Conservation (phyloP, 257 asterid genomes). For the Lycium ferocissimum region DNA sequence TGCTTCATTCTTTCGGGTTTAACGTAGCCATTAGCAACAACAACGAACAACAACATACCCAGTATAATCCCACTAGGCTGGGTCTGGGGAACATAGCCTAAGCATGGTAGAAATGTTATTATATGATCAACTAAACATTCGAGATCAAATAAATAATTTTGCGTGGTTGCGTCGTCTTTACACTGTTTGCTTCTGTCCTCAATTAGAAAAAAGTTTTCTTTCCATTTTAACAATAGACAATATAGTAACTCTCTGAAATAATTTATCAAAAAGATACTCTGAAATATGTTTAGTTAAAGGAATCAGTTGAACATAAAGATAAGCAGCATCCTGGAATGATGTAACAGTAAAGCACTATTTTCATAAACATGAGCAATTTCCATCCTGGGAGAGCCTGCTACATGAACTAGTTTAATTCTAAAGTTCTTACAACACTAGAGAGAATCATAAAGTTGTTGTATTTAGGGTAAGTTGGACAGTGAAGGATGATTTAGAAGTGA, state of each 20-base stretch:
- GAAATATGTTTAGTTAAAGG: constrained; percentile 1
- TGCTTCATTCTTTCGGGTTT: constrained; percentile 5
- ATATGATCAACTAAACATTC: constrained; percentile 6
- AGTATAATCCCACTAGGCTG: too few species aligned
- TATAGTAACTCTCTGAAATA: background rate
- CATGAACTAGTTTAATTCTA: background rate
- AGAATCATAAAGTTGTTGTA: background rate
- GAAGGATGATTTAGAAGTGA: background rate
- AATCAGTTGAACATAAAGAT: background rate
- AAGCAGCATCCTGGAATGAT: background rate
- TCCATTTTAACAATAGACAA: background rate
- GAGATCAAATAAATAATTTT: background rate
- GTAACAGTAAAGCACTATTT: background rate
- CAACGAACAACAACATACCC: too few species aligned
- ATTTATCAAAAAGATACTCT: background rate
- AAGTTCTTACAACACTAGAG: background rate
- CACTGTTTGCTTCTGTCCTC: background rate
- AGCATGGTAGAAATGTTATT: background rate
- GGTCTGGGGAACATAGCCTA: too few species aligned
- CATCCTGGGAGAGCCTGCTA: background rate
- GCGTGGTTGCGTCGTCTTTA: background rate
- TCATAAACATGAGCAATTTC: background rate
- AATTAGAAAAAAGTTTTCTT: background rate
- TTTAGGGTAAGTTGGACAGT: background rate
- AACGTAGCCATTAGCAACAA: background rate